phyloP scores from a whole-genome alignment of 805 yeast species.

The Pichia scutulata region DNA sequence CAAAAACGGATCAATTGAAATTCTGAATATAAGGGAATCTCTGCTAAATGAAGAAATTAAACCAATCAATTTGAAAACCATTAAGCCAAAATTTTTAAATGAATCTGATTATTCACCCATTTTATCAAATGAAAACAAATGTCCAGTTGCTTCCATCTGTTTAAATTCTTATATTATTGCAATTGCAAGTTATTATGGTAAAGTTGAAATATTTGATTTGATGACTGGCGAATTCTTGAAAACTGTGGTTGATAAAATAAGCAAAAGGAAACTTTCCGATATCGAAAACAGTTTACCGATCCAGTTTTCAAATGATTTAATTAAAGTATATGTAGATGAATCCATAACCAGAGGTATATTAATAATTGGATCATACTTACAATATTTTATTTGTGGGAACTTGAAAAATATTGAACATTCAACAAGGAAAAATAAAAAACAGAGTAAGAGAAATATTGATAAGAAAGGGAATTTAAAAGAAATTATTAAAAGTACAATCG shows the following conservation, averaged over 20 bases:
- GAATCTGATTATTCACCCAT: slow-evolving; percentile 18
- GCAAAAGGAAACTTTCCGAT: slow-evolving; percentile 14
- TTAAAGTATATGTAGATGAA: slow-evolving; percentile 16
- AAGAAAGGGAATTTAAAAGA: slow-evolving; percentile 20
- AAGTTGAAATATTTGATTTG: slow-evolving; percentile 34
- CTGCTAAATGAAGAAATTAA: slow-evolving; percentile 8
- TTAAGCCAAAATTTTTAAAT: slow-evolving; percentile 18
- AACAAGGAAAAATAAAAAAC: slow-evolving; percentile 13
- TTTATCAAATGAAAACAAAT: slow-evolving; percentile 10
- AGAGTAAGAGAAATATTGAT: slow-evolving; percentile 6
- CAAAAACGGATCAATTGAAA: slow-evolving; percentile 33
- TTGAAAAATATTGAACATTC: slow-evolving; percentile 13
- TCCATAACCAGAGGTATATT: slow-evolving; percentile 30
- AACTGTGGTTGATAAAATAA: slow-evolving; percentile 19
- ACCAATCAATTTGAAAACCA: slow-evolving; percentile 14
- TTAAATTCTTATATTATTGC: slow-evolving; percentile 25
- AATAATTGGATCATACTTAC: slow-evolving; percentile 34
- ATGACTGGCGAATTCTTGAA: slow-evolving; percentile 36
- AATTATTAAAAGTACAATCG: slow-evolving; percentile 28
- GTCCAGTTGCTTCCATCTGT: slow-evolving; percentile 22
- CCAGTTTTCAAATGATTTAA: not conserved
- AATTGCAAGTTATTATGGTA: slow-evolving; percentile 38
- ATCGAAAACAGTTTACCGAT: slow-evolving; percentile 8
- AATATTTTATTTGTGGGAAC: slow-evolving; percentile 42
- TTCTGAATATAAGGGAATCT: slow-evolving; percentile 34